Conservation (phyloP, 2,329 filamentous ascomycete species). For the Microcyclospora pomicola region DNA sequence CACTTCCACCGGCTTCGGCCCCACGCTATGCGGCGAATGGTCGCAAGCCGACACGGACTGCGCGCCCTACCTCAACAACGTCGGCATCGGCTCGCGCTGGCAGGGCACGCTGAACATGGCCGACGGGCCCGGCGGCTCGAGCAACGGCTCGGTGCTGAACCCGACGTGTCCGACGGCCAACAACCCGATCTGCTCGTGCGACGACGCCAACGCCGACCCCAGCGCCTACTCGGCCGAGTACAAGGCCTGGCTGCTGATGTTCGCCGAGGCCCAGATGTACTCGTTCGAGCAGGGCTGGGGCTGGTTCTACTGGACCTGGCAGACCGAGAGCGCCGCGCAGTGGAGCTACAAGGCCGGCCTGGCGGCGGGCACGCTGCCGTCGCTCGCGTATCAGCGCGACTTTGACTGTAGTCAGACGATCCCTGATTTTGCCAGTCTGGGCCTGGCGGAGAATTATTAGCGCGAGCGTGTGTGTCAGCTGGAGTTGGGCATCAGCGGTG, state of each 20-base stretch:
- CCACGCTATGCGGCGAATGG: conserved; percentile 93
- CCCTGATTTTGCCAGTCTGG: conserved; percentile 26
- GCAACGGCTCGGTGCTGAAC: conserved; percentile 46
- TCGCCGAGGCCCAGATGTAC: conserved; percentile 92
- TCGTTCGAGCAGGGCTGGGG: conserved; percentile 88
- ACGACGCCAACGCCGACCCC: conserved; percentile 59
- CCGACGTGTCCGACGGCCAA: conserved; percentile 58
- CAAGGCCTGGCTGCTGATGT: conserved; percentile 74
- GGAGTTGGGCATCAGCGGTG: background rate
- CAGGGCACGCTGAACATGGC: conserved; percentile 63
- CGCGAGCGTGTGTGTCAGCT: background rate
- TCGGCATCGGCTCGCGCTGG: conserved; percentile 80
- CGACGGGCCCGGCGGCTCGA: conserved; percentile 36
- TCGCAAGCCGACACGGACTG: conserved; percentile 96
- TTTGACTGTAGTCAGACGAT: conserved; percentile 29
- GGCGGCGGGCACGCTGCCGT: conserved; percentile 63
- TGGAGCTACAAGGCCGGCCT: conserved; percentile 86
- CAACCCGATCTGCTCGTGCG: conserved; percentile 56
- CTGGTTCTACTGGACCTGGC: conserved; percentile 99
- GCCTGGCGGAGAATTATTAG: conserved; percentile 33
- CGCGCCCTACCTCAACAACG: conserved; percentile 73
- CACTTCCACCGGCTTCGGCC: conserved; percentile 68
- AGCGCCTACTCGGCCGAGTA: conserved; percentile 56
- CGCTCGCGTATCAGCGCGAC: conserved; percentile 28
- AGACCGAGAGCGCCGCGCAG: conserved; percentile 70